A percentile compares a stretch with the other conserved stretches of the same genome.
phyloP scores from a whole-genome alignment of 805 yeast genomes.

The Starmera pachycereana region DNA sequence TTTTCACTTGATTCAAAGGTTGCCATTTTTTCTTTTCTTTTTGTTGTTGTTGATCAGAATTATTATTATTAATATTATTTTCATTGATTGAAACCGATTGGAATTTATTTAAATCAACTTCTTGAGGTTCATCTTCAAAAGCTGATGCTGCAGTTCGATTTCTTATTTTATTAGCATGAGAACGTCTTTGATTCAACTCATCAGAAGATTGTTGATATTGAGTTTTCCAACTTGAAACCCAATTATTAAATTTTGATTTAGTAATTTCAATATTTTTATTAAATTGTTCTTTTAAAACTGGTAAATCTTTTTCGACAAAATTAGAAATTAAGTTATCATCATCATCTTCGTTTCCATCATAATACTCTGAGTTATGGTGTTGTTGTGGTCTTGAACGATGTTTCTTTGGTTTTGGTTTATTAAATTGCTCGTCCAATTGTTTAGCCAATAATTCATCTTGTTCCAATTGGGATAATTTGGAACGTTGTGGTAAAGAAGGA shows the following conservation, averaged over 20 bases:
- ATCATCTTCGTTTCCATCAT: conserved; percentile 21
- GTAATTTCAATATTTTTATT: conserved; percentile 77
- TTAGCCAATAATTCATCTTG: conserved; percentile 83
- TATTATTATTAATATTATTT: conserved; percentile 8
- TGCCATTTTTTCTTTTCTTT: conserved; percentile 27
- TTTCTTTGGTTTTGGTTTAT: conserved; percentile 16
- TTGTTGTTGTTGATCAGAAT: conserved; percentile 8
- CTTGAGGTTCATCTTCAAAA: conserved; percentile 47
- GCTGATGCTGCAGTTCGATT: conserved; percentile 1
- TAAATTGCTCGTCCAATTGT: conserved; percentile 59
- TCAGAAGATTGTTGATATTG: conserved; percentile 3
- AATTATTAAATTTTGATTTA: conserved; percentile 58
- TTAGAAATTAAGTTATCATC: conserved; percentile 45
- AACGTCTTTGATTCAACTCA: neutral
- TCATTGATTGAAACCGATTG: conserved; percentile 35
- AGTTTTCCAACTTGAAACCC: conserved; percentile 33
- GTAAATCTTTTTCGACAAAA: conserved; percentile 44
- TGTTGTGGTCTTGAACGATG: conserved; percentile 11
- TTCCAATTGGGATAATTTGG: conserved; percentile 32
- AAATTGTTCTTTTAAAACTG: conserved; percentile 56
- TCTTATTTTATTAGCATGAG: neutral
- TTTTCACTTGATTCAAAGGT: conserved; percentile 28
- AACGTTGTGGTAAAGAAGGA: conserved; percentile 20
- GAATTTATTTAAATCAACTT: conserved; percentile 36
- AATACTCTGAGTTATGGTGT: neutral